These are phyloP conservation scores for Begonia fuchsioides DNA, from an alignment of 306 rosid species.

Conservation along the genomic window DNA sequence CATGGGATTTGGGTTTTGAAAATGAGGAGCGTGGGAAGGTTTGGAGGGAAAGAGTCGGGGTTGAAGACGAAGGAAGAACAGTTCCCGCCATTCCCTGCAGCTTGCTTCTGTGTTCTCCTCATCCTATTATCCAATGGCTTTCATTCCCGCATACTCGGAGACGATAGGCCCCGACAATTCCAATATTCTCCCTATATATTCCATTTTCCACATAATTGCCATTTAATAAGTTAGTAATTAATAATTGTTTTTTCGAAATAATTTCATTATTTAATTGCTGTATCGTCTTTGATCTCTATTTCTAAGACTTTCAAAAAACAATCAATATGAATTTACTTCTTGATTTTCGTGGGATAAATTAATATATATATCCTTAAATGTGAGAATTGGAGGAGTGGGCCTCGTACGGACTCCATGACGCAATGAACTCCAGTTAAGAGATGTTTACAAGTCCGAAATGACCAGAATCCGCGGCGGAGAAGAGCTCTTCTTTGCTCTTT, in stretches of 20 bases:
- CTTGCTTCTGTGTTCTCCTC: not conserved
- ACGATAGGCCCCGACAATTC: slow-evolving; percentile 12
- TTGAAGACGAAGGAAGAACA: slow-evolving; percentile 21
- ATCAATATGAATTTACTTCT: no score
- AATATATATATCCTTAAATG: no score
- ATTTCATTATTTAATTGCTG: no score
- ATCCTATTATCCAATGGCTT: slow-evolving; percentile 40
- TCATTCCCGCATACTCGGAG: slow-evolving; percentile 27
- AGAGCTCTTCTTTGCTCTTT: slow-evolving; percentile 11
- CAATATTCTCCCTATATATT: slow-evolving; percentile 1
- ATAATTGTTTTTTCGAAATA: not conserved
- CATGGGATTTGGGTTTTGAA: slow-evolving; percentile 10
- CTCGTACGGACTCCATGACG: no score
- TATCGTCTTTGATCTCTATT: no score
- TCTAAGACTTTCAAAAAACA: no score
- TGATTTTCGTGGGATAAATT: no score
- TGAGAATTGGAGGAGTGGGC: no score
- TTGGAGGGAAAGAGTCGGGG: slow-evolving; percentile 23
- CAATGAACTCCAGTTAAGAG: not conserved
- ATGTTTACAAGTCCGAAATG: not conserved
- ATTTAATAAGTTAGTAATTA: not conserved
- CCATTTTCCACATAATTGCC: slow-evolving; percentile 10
- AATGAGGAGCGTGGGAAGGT: slow-evolving; percentile 11
- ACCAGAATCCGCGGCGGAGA: not conserved
- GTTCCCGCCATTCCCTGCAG: slow-evolving; percentile 37